Evolutionary conservation across 495 filamentous ascomycete genomes (phyloP), one percentile per base, ranked within the genome.

Genomic region (Penicillium parvum): DNA sequence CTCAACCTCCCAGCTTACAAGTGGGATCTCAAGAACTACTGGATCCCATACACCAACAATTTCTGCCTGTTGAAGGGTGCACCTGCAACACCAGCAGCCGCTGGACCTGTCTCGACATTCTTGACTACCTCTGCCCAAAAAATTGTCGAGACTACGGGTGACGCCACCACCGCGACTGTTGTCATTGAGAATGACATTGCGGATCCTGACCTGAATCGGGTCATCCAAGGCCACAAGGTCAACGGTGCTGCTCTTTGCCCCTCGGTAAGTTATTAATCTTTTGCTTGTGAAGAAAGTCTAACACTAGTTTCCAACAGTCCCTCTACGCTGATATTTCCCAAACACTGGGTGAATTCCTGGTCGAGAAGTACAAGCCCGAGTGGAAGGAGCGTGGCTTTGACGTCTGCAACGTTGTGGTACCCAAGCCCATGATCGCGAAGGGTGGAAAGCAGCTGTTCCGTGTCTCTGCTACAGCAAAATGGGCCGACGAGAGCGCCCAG

Each of bases 11-110:
- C 88, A 12, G 63, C 76, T 3, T 95, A 95, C 55, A 77, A 76
- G 7, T 95, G 83, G 67, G 85, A 92, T 44, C 63, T 81, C 22
- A 90, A 89, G 71, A 82, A 85, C 50, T 88, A 89, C 62, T 92
- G 88, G 88, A 77, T 90, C 15, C 72, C 82, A 9, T 90, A 90
- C 60, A 73, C 70, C 10, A 81, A 85, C 43, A 67, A 77, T 48
- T 79, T 72, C 61, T 73, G 57, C 21, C 53, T 79, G 16, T 50
- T 52, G 7, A 77, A 75, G 49, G 71, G 71, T 28, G 63, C 70
- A 27, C 57, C 63, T 22, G 49, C 55, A 1, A 48, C 46, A 5
- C 43, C 55, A 17, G 50, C 48, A 0, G 40, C 42, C 29, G 56
- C 64, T 2, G 51, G 58, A 2, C 50, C 69, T n/a, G 58, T 57